Percentiles rank a stretch among this genome's conserved stretches.
Conservation (phyloP, 2,329 filamentous ascomycete genomes). For the Cladosporium colombiae region DNA sequence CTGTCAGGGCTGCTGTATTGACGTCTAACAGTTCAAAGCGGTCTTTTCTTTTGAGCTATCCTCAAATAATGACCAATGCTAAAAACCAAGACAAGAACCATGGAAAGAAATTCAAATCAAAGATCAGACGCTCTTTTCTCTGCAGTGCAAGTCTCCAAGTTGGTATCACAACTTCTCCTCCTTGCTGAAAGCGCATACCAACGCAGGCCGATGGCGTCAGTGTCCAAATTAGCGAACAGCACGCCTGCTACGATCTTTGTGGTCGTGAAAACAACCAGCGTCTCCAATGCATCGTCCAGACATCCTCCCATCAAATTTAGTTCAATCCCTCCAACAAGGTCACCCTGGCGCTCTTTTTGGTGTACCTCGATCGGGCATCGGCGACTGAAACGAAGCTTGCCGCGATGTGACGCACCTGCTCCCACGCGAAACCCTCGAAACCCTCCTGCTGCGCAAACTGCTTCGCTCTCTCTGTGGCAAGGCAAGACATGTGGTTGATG, state of each 20-base stretch:
- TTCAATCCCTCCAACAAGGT: neutral
- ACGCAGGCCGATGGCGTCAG: neutral
- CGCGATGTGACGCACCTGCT: conserved; percentile 8
- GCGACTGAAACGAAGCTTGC: conserved; percentile 4
- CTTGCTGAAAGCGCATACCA: neutral
- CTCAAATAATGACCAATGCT: neutral
- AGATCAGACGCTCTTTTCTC: neutral
- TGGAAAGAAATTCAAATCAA: neutral
- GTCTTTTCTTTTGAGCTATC: neutral
- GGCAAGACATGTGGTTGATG: neutral
- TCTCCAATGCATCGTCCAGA: neutral
- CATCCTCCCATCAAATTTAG: neutral
- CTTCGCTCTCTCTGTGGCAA: neutral
- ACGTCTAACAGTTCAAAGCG: neutral
- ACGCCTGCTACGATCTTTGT: neutral
- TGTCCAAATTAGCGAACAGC: neutral
- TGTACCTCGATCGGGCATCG: neutral
- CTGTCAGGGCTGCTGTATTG: neutral
- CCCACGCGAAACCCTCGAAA: conserved; percentile 5
- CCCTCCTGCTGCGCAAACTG: neutral
- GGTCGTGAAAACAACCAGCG: neutral
- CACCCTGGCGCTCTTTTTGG: conserved; percentile 2
- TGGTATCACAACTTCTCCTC: neutral
- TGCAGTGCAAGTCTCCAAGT: neutral
- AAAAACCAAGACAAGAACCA: neutral